These are phyloP conservation scores for Talaromyces proteolyticus DNA, from an alignment of 495 filamentous ascomycete species.

Conservation along the genomic window DNA sequence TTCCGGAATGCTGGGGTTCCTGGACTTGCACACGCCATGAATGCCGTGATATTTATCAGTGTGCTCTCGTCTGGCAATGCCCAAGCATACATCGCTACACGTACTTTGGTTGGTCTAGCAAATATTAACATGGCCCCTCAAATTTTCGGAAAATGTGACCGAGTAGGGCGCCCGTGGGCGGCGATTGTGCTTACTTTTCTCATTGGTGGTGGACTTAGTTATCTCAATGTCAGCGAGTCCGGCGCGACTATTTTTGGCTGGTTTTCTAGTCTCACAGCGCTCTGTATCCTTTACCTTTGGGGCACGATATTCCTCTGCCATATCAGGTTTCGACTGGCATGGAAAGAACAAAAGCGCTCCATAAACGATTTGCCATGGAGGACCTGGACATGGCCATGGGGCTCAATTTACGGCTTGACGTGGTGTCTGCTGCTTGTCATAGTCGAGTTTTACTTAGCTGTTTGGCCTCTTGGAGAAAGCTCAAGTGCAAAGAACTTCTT, in stretches of 20 bases:
- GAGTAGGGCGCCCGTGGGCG: constrained; percentile 3
- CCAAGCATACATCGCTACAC: constrained; percentile 71
- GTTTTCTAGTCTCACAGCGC: constrained; percentile 57
- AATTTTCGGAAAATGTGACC: constrained; percentile 72
- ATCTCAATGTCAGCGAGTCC: constrained; percentile 27
- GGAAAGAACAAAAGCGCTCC: too few species aligned
- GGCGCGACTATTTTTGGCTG: constrained; percentile 41
- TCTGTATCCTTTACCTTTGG: constrained; percentile 53
- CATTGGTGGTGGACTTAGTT: constrained; percentile 27
- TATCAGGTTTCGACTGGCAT: too few species aligned
- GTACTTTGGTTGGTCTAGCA: too few species aligned
- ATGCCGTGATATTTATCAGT: constrained; percentile 63
- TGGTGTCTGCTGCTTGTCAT: too few species aligned
- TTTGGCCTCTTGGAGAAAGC: too few species aligned
- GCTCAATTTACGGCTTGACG: too few species aligned
- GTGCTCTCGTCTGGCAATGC: constrained; percentile 68
- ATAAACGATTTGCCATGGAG: too few species aligned
- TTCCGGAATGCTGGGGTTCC: constrained; percentile 56
- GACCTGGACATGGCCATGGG: too few species aligned
- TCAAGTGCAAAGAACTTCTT: too few species aligned
- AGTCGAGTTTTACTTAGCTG: too few species aligned
- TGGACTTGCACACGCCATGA: constrained; percentile 65
- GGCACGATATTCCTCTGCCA: too few species aligned
- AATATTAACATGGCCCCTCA: constrained; percentile 71
- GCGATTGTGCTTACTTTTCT: constrained; percentile 20